Base-by-base conservation (phyloP, 163 green algal genomes). In the Prototheca wickerhamii region DNA sequence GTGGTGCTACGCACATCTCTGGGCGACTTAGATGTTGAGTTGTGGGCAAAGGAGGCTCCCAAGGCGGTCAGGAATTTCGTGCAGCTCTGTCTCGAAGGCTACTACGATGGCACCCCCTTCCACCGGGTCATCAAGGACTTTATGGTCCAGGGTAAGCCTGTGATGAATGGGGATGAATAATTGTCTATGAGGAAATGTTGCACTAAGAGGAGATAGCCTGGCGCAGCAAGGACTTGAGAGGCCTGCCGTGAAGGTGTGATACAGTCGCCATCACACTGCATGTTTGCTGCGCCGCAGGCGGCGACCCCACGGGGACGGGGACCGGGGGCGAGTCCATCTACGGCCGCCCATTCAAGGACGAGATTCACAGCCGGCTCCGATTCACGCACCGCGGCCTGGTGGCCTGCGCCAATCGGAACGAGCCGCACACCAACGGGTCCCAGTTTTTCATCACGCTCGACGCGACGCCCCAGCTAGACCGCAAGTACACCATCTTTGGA, bases 391-490 rank as follows among this genome's bases (percentile, higher is more conserved):
- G 89, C 30, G 93, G 93, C 25, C 65, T 96, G 30, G 75, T 99
- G 59, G 93, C 93, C 15, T 97, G 90, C 65, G 55, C 93, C 49
- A 96, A 96, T 64, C 64, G 79, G 29, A 92, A 91, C 62, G 64
- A 69, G 60, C 81, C 82, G 4, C 61, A 98, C 84, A 90, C 80
- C 71, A 99, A 99, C 70, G 82, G 84, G 66, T 82, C 65, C 64
- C 93, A 99, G 79, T 99, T 98, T 80, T 99, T 99, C 79, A 83
- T 99, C 69, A 98, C 91, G 0, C 70, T 98, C 7, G 91, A 94
- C 67, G 69, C 76, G 55, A 69, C 72, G 30, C 84, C 92, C 25
- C 88, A 87, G 71, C 83, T 97, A 50, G 82, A 96, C 68, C 80
- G 82, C 49, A 92, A 95, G 70, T 85, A 97, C 83, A 98, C 93